phyloP scores from a whole-genome alignment of 2,329 filamentous ascomycete species.

The Sclerotinia glacialis region DNA sequence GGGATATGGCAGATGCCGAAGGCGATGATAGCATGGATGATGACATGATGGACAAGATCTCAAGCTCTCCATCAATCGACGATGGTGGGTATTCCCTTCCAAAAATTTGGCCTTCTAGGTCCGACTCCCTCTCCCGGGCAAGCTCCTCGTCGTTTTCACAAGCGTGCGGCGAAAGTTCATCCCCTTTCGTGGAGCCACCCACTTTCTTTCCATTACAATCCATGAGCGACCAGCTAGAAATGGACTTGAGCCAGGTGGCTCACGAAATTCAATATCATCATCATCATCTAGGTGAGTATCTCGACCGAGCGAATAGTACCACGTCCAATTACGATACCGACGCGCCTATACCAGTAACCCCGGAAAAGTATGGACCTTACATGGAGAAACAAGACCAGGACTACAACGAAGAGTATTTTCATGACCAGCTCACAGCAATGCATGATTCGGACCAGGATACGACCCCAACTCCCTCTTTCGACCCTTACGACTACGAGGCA shows the following conservation, averaged over 20 bases:
- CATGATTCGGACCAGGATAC: background rate
- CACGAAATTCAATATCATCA: slow-evolving; percentile 41
- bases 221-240: slow-evolving; percentile 28
- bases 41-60: slow-evolving; percentile 98
- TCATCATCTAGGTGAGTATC: slow-evolving; percentile 52
- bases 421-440: slow-evolving; percentile 25
- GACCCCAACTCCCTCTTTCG: background rate
- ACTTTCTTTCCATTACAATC: slow-evolving; percentile 33
- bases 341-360: slow-evolving; percentile 2
- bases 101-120: slow-evolving; percentile 35
- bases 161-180: slow-evolving; percentile 40
- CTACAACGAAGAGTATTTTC: slow-evolving; percentile 27
- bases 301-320: slow-evolving; percentile 30
- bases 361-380: slow-evolving; percentile 12
- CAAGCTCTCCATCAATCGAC: slow-evolving; percentile 96
- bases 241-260: slow-evolving; percentile 31
- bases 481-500: slow-evolving; percentile 27
- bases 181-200: slow-evolving; percentile 36
- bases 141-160: slow-evolving; percentile 32
- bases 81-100: slow-evolving; percentile 75
- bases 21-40: slow-evolving; percentile 73
- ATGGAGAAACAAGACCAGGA: slow-evolving; percentile 28
- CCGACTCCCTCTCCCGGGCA: slow-evolving; percentile 33
- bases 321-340: slow-evolving; percentile 50
- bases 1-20: slow-evolving; percentile 64